Evolutionary conservation across 768 basidiomycete species (phyloP), one percentile per base, ranked within the genome.

Genomic region (Boletus reticulatus): DNA sequence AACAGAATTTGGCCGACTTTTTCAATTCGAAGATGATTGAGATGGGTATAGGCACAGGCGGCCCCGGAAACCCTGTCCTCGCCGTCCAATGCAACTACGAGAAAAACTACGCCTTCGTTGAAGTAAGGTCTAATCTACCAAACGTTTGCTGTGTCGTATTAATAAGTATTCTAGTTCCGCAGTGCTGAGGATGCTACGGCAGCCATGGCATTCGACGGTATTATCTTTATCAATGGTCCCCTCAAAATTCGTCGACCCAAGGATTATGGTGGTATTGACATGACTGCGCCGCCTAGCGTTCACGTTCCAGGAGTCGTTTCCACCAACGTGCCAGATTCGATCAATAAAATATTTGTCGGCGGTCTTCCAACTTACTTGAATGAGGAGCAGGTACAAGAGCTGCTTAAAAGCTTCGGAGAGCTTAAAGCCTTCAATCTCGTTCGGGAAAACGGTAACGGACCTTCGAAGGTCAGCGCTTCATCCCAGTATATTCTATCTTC

Each of bases 51-150:
- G 90, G 92, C 14, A 91, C 92, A 7, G 88, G 87, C 29, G 84
- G 81, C 19, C 84, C 90, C 22, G 94, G 92, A 20, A 93, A 94
- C 59, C 92, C 96, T 11, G 93, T 98, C 32, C 80, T 95, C 32
- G 89, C 89, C 19, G 94, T 97, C 6, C 94, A 96, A 67, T 90
- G 97, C 76, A 98, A 98, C 68, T 94, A 94, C 65, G 97, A 98
- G 73, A 99, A 98, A 80, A 94, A 93, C 64, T 99, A 98, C 68
- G 97, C 97, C 2, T 99, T 98, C 69, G 90, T 98, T 50, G 97
- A 99, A 80, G 96, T 96, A 69, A 59, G 80, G 66, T 38, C 36
- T 42, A 22, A 22, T 49, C n/a, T 4, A 52, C 22, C 32, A 34
- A 53, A 39, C 41, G 36, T 17, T 63, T 29, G 9, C 24, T 13